These are phyloP conservation scores for Clarireedia homoeocarpa DNA, from an alignment of 2,329 filamentous ascomycete genomes.

Conservation along the genomic window DNA sequence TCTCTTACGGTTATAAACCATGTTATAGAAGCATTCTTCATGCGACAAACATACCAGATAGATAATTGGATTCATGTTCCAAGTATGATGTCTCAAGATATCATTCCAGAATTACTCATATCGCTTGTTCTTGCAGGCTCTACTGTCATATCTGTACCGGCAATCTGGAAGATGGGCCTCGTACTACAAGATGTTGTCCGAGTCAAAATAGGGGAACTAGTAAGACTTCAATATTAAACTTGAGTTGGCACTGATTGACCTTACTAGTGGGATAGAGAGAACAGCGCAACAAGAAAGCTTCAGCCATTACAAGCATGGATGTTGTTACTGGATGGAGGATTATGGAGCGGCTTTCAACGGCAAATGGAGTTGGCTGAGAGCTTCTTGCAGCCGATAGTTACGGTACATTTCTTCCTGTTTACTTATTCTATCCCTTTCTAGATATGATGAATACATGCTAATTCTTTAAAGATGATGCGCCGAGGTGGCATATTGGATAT, in stretches of 20 bases:
- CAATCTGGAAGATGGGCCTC: conserved; percentile 21
- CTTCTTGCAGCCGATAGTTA: conserved; percentile 45
- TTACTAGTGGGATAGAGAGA: conserved; percentile 39
- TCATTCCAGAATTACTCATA: conserved; percentile 13
- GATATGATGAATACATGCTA: neutral
- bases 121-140: conserved; percentile 16
- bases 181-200: conserved; percentile 18
- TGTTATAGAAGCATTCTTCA: conserved; percentile 15
- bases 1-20: conserved; percentile 15
- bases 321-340: conserved; percentile 42
- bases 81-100: conserved; percentile 6
- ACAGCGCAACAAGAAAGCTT: conserved; percentile 42
- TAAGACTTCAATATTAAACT: conserved; percentile 1
- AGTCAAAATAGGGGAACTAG: conserved; percentile 9
- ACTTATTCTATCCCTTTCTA: neutral
- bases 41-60: conserved; percentile 10
- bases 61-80: conserved; percentile 15
- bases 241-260: neutral
- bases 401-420: conserved; percentile 24
- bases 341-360: conserved; percentile 51
- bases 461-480: neutral
- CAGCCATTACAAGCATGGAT: conserved; percentile 43
- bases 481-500: neutral
- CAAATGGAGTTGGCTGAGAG: conserved; percentile 54
- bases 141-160: conserved; percentile 14